Evolutionary conservation across 2,329 filamentous ascomycete genomes (phyloP).

Genomic region (Septoria linicola): DNA sequence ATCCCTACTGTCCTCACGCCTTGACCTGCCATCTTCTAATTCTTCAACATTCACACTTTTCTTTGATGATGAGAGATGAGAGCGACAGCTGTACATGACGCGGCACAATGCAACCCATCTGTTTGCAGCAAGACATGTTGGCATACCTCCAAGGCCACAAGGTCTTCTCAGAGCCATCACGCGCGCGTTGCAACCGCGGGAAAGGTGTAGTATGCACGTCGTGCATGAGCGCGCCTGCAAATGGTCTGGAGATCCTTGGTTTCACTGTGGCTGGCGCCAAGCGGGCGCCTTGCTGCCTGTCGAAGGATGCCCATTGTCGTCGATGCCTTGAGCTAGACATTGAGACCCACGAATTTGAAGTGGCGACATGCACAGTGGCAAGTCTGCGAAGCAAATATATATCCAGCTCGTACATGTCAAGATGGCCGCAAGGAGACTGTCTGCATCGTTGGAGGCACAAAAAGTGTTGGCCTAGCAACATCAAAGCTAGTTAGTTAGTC

Average conservation of each 20-base stretch:
- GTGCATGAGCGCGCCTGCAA: slow-evolving; percentile 2
- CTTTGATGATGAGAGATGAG: no score
- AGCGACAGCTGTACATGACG: no score
- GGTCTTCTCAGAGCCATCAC: neutral
- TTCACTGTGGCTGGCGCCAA: neutral
- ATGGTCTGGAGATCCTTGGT: slow-evolving; percentile 9
- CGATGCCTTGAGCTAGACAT: slow-evolving; percentile 6
- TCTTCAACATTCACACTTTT: no score
- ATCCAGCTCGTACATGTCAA: neutral
- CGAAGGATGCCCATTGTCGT: slow-evolving; percentile 9
- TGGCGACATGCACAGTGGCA: neutral
- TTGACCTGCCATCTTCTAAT: no score
- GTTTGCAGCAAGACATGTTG: no score
- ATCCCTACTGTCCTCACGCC: no score
- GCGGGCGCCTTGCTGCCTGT: slow-evolving; percentile 13
- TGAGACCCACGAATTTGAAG: neutral
- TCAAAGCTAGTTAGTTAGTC: neutral
- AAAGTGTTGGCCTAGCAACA: neutral
- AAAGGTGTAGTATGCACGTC: slow-evolving; percentile 2
- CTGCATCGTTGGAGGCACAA: neutral
- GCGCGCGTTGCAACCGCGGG: slow-evolving; percentile 1
- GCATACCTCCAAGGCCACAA: no score
- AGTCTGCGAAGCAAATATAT: neutral
- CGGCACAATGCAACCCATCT: no score
- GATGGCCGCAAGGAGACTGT: no score